These are phyloP conservation scores for Lipomyces mesembrius DNA, from an alignment of 805 yeast genomes.

Conservation along the genomic window DNA sequence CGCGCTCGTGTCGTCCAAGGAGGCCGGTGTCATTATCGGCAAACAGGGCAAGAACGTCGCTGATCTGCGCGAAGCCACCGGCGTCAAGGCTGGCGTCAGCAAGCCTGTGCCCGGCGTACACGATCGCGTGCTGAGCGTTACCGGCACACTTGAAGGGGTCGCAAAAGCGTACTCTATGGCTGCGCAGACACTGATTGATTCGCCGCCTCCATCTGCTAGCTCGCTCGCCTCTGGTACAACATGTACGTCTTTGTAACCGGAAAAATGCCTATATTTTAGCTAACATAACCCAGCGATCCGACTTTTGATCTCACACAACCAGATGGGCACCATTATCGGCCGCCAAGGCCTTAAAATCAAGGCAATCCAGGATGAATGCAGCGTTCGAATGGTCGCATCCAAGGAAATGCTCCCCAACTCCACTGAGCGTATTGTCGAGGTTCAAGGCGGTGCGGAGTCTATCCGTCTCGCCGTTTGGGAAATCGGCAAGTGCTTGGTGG, in stretches of 20 bases:
- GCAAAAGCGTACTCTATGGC: slow-evolving; percentile 70
- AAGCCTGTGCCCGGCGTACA: slow-evolving; percentile 78
- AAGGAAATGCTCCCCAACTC: slow-evolving; percentile 81
- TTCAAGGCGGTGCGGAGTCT: slow-evolving; percentile 75
- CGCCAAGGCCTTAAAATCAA: slow-evolving; percentile 80
- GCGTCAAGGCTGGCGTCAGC: slow-evolving; percentile 85
- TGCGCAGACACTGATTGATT: slow-evolving; percentile 64
- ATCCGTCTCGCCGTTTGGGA: slow-evolving; percentile 62
- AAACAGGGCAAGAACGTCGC: slow-evolving; percentile 81
- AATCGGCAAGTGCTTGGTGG: slow-evolving; percentile 71
- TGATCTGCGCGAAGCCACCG: slow-evolving; percentile 70
- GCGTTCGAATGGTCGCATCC: slow-evolving; percentile 83
- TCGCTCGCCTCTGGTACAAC: slow-evolving; percentile 19
- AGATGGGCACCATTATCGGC: slow-evolving; percentile 88
- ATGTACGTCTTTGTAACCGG: neutral
- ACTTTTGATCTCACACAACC: slow-evolving; percentile 77
- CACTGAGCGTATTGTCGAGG: slow-evolving; percentile 82
- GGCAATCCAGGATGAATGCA: slow-evolving; percentile 67
- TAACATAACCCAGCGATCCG: slow-evolving; percentile 59
- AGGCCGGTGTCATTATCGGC: slow-evolving; percentile 90
- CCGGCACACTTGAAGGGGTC: slow-evolving; percentile 71
- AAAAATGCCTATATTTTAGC: slow-evolving; percentile 34
- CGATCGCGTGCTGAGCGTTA: slow-evolving; percentile 79
- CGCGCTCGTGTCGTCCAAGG: slow-evolving; percentile 77
- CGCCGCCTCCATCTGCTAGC: slow-evolving; percentile 60